Evolutionary conservation across 176 grass and related monocot species (phyloP).

Genomic region (Triticum dicoccoides): DNA sequence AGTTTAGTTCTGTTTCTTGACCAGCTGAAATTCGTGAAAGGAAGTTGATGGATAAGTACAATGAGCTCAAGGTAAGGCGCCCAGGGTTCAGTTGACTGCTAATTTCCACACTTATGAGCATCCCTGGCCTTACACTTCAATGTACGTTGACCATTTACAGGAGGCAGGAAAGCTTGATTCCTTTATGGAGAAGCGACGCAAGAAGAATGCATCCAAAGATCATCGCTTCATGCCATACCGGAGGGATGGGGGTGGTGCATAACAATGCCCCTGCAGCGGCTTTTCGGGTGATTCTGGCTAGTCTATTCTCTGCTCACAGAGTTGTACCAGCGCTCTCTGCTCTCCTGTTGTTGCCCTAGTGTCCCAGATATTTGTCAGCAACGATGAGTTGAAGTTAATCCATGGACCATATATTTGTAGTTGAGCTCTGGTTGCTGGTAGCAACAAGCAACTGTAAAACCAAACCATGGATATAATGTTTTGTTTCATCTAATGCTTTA

Average conservation of each 20-base stretch:
- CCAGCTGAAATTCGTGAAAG: slow-evolving; percentile 85
- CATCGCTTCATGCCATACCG: slow-evolving; percentile 91
- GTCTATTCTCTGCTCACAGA: not conserved
- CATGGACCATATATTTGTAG: not conserved
- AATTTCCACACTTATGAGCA: not conserved
- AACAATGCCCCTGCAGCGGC: not conserved
- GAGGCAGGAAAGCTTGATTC: slow-evolving; percentile 76
- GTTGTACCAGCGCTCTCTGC: not conserved
- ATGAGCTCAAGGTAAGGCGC: slow-evolving; percentile 80
- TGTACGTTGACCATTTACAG: slow-evolving; percentile 28
- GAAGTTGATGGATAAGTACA: slow-evolving; percentile 83
- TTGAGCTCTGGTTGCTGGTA: not conserved
- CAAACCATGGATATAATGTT: not conserved
- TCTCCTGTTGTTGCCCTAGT: not conserved
- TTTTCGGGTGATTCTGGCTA: not conserved
- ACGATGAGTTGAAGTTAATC: not conserved
- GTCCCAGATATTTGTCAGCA: not conserved
- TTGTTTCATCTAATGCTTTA: not conserved
- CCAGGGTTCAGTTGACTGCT: not conserved
- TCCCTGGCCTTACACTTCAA: not conserved
- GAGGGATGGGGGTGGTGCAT: slow-evolving; percentile 38
- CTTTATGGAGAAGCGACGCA: slow-evolving; percentile 77
- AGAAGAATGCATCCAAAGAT: slow-evolving; percentile 93
- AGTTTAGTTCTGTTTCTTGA: slow-evolving; percentile 33
- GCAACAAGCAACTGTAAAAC: not conserved